Base-by-base conservation (phyloP, 1,139 yeast species). In the Zygosaccharomyces pseudobailii region DNA sequence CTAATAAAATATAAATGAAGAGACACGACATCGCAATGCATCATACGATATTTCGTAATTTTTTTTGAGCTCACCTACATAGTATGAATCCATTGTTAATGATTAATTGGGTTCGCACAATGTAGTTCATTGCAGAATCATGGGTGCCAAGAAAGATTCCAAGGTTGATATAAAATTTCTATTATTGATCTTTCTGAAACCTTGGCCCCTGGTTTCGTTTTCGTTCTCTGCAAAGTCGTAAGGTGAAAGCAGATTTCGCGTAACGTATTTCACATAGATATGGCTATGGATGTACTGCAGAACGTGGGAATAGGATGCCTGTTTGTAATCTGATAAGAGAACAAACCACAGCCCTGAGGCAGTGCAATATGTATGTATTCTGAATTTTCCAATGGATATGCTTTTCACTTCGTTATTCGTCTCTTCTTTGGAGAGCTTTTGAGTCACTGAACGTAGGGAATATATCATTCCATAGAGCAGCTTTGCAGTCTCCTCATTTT, bases 401-500 rank as follows among this genome's bases (percentile, higher is more conserved):
- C 87, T 77, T 47, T 79, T 75, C 53, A 87, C 76, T 28, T 75
- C 67, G 61, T 85, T 87, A 47, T 67, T 50, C 1, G 46, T 48
- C 3, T 58, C 54, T 3, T 57, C 63, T 9, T 59, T 57, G 25
- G 74, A 73, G 6, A 88, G 69, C 58, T 86, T 84, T 24, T 80
- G 73, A 0, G 92, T 77, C 43, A 90, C 78, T 54, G 83, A 86
- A 47, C 90, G 78, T 53, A 92, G 69, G 6, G 97, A 88, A 62
- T 81, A 86, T 19, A 88, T 71, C 42, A 87, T 80, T n/a, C 98
- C 98, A 63, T 88, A 92, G 19, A 92, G 72, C 38, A 92, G 75
- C 63, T 92, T 86, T 9, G 92, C 82, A 13, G 79, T 73, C 59
- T 85, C 84, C 36, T 81, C 81, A 46, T 76, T 75, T 59, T 80